Base-by-base conservation (phyloP, 2,329 filamentous ascomycete species). In the Trichoderma oligosporum region DNA sequence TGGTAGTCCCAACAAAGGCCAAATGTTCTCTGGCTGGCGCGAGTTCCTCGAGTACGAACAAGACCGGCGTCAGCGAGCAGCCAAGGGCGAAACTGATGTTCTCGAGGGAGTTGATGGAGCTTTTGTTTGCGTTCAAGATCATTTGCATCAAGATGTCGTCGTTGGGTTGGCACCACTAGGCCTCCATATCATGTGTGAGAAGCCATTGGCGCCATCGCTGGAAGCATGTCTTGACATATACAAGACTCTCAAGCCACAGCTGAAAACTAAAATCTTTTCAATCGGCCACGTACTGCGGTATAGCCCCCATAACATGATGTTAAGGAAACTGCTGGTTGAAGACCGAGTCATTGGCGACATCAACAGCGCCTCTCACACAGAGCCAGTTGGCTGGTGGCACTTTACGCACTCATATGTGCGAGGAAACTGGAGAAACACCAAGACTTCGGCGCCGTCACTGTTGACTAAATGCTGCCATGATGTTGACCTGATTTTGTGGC, bases 381-480 rank as follows among this genome's bases (percentile, higher is more conserved):
- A 97, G 71, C 94, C 94, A 0, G 87, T 99, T 0, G 94, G 94
- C 1, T 96, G 88, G 86, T 97, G 91, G 90, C 94, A 97, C 70
- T 97, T 95, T 69, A 80, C 88, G 0, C 92, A 96, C 70, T 91
- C 86, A 39, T 96, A 93, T 65, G 93, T 97, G 33, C 83, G 89
- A 44, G 94, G 94, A 14, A 97, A 97, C 73, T 97, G 94, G 94
- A 84, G 93, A 5, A 89, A 89, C 61, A 85, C 90, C 63, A 86
- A 84, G 0, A 86, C 76, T 4, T 86, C 82, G n/a, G 92, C 82
- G 22, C 93, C 86, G 6, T 93, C 89, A 1, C 78, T 99, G 1
- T 79, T 99, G 27, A 96, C 93, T 2, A 99, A 97, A 73, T 95
- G 90, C 59, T 97, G 94, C 65, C 94, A 99, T 67, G 94, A 99